phyloP scores from a whole-genome alignment of 345 rosid species.

The Hibiscus tridactylites region DNA sequence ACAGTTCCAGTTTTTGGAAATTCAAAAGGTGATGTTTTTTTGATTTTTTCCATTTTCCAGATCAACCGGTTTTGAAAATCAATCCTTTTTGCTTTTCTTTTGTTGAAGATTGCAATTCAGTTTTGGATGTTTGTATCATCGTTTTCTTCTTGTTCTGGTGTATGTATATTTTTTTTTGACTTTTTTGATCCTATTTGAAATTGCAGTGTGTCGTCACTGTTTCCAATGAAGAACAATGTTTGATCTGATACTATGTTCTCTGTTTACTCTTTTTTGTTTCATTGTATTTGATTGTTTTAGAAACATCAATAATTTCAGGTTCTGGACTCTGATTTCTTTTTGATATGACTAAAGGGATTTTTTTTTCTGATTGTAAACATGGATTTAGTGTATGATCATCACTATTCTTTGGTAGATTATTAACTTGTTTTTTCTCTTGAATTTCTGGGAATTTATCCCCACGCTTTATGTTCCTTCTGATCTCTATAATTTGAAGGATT shows the following conservation, averaged over 20 bases:
- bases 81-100: neutral
- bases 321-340: neutral
- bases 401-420: neutral
- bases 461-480: neutral
- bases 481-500: neutral
- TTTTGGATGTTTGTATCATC: neutral
- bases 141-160: neutral
- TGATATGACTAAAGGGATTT: neutral
- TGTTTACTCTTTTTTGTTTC: neutral
- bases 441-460: neutral
- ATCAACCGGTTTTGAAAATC: constrained; percentile 2
- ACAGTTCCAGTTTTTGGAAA: constrained; percentile 1
- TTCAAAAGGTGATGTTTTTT: neutral
- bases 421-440: too few relatives aligned
- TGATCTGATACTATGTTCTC: constrained; percentile 1
- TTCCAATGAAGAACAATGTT: neutral
- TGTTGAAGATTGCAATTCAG: neutral
- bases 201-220: neutral
- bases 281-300: neutral
- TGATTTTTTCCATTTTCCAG: neutral
- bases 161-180: neutral
- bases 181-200: neutral
- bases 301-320: neutral
- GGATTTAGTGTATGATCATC: neutral
- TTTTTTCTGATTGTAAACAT: neutral